These are phyloP conservation scores for Gleditsia sinensis DNA, from an alignment of 306 rosid species.

Conservation along the genomic window DNA sequence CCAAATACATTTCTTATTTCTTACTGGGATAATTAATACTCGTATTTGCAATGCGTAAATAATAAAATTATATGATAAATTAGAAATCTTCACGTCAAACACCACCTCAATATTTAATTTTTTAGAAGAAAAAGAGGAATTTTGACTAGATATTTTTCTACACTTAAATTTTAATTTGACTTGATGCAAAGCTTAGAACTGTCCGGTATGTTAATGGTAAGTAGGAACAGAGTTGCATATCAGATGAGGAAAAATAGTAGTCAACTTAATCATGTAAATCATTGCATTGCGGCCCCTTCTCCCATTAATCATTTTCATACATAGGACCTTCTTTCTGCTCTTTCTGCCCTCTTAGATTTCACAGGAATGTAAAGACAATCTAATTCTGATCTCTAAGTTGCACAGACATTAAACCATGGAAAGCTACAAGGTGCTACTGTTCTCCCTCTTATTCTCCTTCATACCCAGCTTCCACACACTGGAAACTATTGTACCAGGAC, in stretches of 20 bases:
- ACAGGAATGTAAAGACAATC: too few relatives aligned
- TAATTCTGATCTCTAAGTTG: neutral
- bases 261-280: too few relatives aligned
- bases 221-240: neutral
- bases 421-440: slow-evolving; percentile 28
- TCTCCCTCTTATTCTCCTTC: slow-evolving; percentile 16
- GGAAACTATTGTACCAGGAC: slow-evolving; percentile 28
- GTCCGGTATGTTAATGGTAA: neutral
- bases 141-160: too few relatives aligned
- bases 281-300: neutral
- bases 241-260: neutral
- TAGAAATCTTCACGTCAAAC: too few relatives aligned
- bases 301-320: neutral
- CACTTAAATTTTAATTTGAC: neutral
- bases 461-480: slow-evolving; percentile 17
- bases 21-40: too few relatives aligned
- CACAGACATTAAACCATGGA: slow-evolving; percentile 19
- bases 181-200: neutral
- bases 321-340: too few relatives aligned
- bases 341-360: too few relatives aligned
- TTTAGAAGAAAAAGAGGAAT: too few relatives aligned
- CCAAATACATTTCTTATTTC: too few relatives aligned
- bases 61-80: too few relatives aligned
- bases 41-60: too few relatives aligned
- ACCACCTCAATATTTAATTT: too few relatives aligned